Conservation (phyloP, 352 stramenopile genomes). For the Phytophthora quininea region DNA sequence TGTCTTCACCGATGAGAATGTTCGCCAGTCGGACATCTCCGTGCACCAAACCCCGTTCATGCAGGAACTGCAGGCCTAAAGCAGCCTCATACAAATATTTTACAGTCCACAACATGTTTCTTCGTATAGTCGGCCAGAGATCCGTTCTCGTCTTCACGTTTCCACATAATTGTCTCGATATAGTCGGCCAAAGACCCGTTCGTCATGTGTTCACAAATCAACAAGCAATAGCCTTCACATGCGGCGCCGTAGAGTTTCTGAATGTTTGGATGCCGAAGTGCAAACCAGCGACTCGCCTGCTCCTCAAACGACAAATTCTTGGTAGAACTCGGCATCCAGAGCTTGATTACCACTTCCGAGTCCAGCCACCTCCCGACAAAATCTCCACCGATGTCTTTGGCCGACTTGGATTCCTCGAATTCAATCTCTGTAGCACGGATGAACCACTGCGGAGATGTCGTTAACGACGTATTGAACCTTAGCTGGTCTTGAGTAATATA, state of each 20-base stretch:
- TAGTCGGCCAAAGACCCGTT: not conserved
- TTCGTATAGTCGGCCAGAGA: not conserved
- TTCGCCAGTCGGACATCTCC: conserved; percentile 9
- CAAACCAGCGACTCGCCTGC: not conserved
- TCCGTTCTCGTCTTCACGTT: too few species aligned
- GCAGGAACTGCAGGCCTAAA: not conserved
- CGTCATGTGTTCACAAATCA: not conserved
- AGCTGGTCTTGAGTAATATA: too few species aligned
- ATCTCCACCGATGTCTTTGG: not conserved
- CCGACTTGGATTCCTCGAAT: not conserved
- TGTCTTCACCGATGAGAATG: conserved; percentile 11
- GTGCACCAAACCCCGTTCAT: not conserved
- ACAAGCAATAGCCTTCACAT: not conserved
- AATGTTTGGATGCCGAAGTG: not conserved
- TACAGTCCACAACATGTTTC: not conserved
- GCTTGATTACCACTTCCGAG: not conserved
- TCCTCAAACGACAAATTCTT: not conserved
- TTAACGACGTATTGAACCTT: too few species aligned
- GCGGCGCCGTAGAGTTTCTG: not conserved
- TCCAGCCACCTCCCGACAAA: not conserved
- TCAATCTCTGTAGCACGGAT: not conserved
- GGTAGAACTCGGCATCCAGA: not conserved
- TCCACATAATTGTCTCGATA: not conserved
- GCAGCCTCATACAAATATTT: not conserved
- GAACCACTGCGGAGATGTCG: too few species aligned